Base-by-base conservation (phyloP, 306 rosid species). In the Cicer pinnatifidum region DNA sequence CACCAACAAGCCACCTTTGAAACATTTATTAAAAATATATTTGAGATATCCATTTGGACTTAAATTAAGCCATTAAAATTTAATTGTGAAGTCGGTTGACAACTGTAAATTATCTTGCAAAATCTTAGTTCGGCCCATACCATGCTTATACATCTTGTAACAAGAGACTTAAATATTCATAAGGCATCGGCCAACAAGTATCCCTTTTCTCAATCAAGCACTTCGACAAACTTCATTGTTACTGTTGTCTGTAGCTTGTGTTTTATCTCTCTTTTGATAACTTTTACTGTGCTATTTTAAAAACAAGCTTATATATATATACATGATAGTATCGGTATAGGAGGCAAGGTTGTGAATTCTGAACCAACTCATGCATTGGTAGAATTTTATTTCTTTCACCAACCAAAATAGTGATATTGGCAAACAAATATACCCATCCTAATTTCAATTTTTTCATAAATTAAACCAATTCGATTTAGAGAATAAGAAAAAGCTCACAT, bases 401-500 rank as follows among this genome's bases (percentile, higher is more conserved):
- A 50, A 77, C 64, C 76, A 77, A 47, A 68, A 56, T 47, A 47
- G 23, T 19, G 35, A 77, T 11, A 72, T 28, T 54, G 48, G 75
- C 62, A 44, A 73, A 68, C 43, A 73, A 69, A 59, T 64, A 59
- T 37, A 67, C 23, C 45, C 50, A 48, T 40, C 69, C 44, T 51
- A 61, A 28, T 62, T 37, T 38, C 58, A 60, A 65, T 45, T 28
- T 58, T 39, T 54, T 71, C 61, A 59, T 33, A 46, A 51, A 62
- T 16, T 10, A 54, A 76, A 11, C 79, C 54, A 9, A 41, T 64
- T 69, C 20, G 60, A 33, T 78, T 74, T 16, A 70, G 66, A 65
- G 17, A 50, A 71, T 69, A 10, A 69, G 66, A 58, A 39, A 52
- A 71, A 57, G 23, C 72, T 12, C 62, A n/a, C 78, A 68, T 78